Evolutionary conservation across 768 basidiomycete genomes (phyloP).

Genomic region (Filobasidium floriforme): DNA sequence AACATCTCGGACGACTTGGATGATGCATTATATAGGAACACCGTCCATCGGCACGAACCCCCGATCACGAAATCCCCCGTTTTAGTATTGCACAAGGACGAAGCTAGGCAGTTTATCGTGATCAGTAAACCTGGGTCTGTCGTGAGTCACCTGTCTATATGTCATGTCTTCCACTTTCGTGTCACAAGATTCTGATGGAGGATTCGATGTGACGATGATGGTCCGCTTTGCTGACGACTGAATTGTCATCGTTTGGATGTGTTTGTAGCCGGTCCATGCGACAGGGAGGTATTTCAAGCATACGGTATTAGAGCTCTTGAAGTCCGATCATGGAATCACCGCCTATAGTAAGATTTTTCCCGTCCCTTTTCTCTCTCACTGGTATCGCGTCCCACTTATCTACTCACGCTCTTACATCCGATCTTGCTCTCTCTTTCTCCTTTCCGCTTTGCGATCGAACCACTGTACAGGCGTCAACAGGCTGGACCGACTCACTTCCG

Average conservation of each 20-base stretch:
- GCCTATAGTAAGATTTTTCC: conserved; percentile 62
- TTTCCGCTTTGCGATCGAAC: not conserved
- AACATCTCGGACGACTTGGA: too few relatives aligned
- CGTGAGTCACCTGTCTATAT: too few relatives aligned
- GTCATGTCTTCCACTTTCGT: too few relatives aligned
- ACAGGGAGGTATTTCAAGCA: conserved; percentile 84
- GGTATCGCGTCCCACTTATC: not conserved
- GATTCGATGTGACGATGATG: too few relatives aligned
- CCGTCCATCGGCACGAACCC: conserved; percentile 94
- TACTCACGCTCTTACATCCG: not conserved
- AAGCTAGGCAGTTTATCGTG: conserved; percentile 72
- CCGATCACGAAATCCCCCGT: conserved; percentile 80
- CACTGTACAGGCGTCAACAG: conserved; percentile 79
- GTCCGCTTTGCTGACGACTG: too few relatives aligned
- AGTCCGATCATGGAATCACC: conserved; percentile 74
- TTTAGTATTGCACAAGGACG: conserved; percentile 68
- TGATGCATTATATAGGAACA: too few relatives aligned
- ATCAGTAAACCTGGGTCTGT: conserved; percentile 96
- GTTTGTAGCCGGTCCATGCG: conserved; percentile 88
- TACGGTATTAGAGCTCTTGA: conserved; percentile 76
- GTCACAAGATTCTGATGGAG: too few relatives aligned
- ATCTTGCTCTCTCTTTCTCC: not conserved
- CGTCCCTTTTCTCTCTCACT: not conserved
- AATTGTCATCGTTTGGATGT: too few relatives aligned
- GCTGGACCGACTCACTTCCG: conserved; percentile 86